Evolutionary conservation across 1,139 yeast genomes (phyloP).

Genomic region (Saccharomyces hybrid): DNA sequence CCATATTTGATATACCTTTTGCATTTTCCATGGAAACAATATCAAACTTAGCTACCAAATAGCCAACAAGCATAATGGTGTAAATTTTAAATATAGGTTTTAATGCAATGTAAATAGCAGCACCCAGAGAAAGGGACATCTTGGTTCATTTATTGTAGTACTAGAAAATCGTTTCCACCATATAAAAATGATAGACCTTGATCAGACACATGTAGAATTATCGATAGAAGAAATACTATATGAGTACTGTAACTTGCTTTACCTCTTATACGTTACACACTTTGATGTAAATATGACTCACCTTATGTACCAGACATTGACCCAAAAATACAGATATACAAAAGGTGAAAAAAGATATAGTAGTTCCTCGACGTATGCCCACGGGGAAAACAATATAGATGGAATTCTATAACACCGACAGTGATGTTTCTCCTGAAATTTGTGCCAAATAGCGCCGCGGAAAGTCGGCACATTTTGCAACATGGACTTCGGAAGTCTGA

Average conservation of each 20-base stretch:
- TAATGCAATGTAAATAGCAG: conserved; percentile 67
- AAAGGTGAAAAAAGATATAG: neutral
- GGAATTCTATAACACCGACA: neutral
- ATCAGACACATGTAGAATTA: neutral
- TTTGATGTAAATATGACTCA: neutral
- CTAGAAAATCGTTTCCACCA: neutral
- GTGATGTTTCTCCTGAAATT: neutral
- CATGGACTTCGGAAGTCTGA: neutral
- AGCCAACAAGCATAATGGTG: conserved; percentile 65
- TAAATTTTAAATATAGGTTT: conserved; percentile 87
- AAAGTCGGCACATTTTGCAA: neutral
- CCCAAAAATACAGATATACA: neutral
- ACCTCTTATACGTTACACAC: neutral
- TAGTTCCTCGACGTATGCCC: neutral
- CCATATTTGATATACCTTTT: conserved; percentile 61
- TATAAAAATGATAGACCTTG: neutral
- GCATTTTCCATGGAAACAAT: conserved; percentile 67
- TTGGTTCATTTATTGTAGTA: neutral
- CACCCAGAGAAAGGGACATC: conserved; percentile 43
- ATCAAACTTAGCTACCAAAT: conserved; percentile 53
- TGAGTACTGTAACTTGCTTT: neutral
- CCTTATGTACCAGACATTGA: neutral
- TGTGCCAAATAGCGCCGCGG: neutral
- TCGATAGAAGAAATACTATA: neutral
- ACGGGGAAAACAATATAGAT: neutral